Conservation (phyloP, 2,329 filamentous ascomycete genomes). For the Hymenoscyphus fructigenus region DNA sequence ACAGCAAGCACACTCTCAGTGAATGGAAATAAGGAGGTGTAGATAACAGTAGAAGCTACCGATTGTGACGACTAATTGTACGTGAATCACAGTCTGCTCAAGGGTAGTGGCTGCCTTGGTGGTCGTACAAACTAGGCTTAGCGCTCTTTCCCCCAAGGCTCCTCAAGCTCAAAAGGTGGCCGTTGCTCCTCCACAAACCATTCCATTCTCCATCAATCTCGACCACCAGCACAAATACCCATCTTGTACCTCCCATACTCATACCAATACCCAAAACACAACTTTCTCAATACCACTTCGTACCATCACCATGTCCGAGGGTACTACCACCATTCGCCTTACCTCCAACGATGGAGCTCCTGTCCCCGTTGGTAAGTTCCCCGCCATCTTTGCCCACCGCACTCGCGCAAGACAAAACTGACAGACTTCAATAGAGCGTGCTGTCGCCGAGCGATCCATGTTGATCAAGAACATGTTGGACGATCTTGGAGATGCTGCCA, state of each 20-base stretch:
- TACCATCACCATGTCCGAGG: constrained; percentile 37
- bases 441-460: constrained; percentile 85
- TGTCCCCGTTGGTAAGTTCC: constrained; percentile 49
- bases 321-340: constrained; percentile 42
- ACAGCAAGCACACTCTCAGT: neutral
- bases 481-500: constrained; percentile 70
- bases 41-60: neutral
- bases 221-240: constrained; percentile 8
- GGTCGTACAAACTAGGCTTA: neutral
- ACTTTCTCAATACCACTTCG: neutral
- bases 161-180: neutral
- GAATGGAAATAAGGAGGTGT: neutral
- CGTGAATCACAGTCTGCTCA: neutral
- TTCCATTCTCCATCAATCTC: constrained; percentile 2
- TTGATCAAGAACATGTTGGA: constrained; percentile 99
- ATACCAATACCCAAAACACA: neutral
- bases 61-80: too few species aligned
- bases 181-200: neutral
- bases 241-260: neutral
- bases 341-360: constrained; percentile 50
- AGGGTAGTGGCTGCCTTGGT: neutral
- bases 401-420: constrained; percentile 7
- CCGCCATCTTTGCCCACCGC: constrained; percentile 14
- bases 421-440: constrained; percentile 59
- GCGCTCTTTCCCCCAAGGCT: neutral